phyloP scores from a whole-genome alignment of 306 rosid species.

The Inga leiocalycina region DNA sequence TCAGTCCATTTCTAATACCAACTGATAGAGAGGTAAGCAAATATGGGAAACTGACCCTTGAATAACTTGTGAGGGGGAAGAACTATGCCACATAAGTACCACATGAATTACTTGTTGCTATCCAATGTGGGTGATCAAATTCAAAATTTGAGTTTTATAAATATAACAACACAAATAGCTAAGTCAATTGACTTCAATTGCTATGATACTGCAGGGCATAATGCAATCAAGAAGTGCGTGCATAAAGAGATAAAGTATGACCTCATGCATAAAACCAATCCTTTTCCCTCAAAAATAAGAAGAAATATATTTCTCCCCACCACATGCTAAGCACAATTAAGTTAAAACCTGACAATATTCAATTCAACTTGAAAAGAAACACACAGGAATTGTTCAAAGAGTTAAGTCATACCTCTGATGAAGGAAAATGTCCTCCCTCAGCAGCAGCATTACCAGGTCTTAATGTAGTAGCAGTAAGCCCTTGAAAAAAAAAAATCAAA shows the following conservation, averaged over 20 bases:
- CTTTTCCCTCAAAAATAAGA: slow-evolving; percentile 12
- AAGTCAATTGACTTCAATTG: slow-evolving; percentile 16
- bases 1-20: neutral
- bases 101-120: neutral
- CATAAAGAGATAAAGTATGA: neutral
- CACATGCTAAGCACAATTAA: slow-evolving; percentile 10
- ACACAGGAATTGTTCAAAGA: slow-evolving; percentile 23
- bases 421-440: slow-evolving; percentile 67
- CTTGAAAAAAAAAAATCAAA: slow-evolving; percentile 34
- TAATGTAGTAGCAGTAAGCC: slow-evolving; percentile 55
- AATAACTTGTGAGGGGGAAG: no score
- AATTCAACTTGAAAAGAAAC: slow-evolving; percentile 10
- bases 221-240: slow-evolving; percentile 20
- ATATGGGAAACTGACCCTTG: no score
- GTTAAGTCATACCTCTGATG: slow-evolving; percentile 67
- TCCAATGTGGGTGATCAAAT: neutral
- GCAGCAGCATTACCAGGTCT: slow-evolving; percentile 60
- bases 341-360: slow-evolving; percentile 18
- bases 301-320: slow-evolving; percentile 27
- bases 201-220: neutral
- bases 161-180: slow-evolving; percentile 4
- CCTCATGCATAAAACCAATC: slow-evolving; percentile 7
- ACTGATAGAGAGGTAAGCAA: no score
- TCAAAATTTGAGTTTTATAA: neutral
- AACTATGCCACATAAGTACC: neutral